A percentile compares a stretch with the other conserved stretches of the same genome.
Conservation (phyloP, 192 early-diverging fungal genomes). For the Linnemannia schmuckeri region DNA sequence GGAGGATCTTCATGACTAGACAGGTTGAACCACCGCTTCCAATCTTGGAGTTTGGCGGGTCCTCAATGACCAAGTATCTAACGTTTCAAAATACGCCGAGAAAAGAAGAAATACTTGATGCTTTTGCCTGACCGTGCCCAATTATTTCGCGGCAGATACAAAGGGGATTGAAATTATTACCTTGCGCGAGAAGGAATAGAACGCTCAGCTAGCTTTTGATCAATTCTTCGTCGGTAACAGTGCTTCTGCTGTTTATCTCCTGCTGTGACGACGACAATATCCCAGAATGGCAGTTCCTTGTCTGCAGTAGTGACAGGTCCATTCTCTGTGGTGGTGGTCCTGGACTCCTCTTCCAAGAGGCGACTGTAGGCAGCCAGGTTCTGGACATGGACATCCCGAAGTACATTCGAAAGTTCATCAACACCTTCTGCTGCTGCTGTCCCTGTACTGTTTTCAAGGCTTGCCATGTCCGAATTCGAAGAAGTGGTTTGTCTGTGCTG, state of each 20-base stretch:
- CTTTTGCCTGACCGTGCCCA: neutral
- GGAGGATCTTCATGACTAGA: constrained; percentile 42
- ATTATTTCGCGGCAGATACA: neutral
- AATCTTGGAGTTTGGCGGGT: constrained; percentile 54
- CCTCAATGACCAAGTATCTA: constrained; percentile 58
- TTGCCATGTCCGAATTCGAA: neutral
- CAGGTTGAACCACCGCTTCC: constrained; percentile 59
- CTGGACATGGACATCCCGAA: constrained; percentile 18
- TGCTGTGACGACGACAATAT: constrained; percentile 57
- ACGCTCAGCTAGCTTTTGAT: constrained; percentile 4
- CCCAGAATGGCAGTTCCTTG: constrained; percentile 44
- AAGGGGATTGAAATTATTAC: constrained; percentile 1
- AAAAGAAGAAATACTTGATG: neutral
- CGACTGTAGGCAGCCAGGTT: constrained; percentile 31
- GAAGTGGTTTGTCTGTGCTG: neutral
- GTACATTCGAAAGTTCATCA: constrained; percentile 34
- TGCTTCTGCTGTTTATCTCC: constrained; percentile 46
- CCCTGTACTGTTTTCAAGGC: neutral
- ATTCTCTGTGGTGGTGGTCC: neutral
- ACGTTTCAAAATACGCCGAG: neutral
- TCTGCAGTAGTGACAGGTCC: too few species aligned
- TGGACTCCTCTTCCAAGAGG: constrained; percentile 3
- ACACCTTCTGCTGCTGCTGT: neutral
- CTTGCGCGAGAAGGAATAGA: constrained; percentile 30
- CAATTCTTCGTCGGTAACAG: constrained; percentile 31